Conservation (phyloP, 805 yeast genomes). For the Candida morakotiae region DNA sequence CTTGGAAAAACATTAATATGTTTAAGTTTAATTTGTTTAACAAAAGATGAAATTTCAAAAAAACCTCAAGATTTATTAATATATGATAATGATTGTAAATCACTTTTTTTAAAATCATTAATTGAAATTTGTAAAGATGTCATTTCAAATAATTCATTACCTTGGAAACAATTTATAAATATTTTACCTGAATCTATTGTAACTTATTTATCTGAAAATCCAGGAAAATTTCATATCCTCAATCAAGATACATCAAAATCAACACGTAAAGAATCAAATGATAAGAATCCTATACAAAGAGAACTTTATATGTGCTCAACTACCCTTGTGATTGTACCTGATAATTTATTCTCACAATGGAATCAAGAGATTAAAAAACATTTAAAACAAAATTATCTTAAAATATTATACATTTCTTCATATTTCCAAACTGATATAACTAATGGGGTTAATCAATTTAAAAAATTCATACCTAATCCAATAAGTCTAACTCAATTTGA, state of each 20-base stretch:
- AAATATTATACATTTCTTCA: slow-evolving; percentile 26
- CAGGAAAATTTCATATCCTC: slow-evolving; percentile 44
- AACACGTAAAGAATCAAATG: slow-evolving; percentile 11
- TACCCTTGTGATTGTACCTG: slow-evolving; percentile 62
- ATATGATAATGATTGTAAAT: not conserved
- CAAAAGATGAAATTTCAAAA: slow-evolving; percentile 48
- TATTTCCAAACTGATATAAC: slow-evolving; percentile 23
- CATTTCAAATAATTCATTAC: slow-evolving; percentile 46
- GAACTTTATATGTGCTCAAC: slow-evolving; percentile 45
- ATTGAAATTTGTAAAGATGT: slow-evolving; percentile 39
- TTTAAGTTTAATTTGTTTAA: slow-evolving; percentile 50
- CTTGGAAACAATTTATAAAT: slow-evolving; percentile 50
- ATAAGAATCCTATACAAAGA: slow-evolving; percentile 18
- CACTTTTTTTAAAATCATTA: slow-evolving; percentile 11
- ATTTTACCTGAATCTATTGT: slow-evolving; percentile 44
- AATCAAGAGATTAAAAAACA: slow-evolving; percentile 54
- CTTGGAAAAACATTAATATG: slow-evolving; percentile 62
- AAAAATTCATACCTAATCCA: slow-evolving; percentile 21
- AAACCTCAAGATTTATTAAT: slow-evolving; percentile 33
- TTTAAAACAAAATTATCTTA: slow-evolving; percentile 34
- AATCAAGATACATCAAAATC: slow-evolving; percentile 16
- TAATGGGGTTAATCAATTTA: slow-evolving; percentile 13
- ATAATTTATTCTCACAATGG: slow-evolving; percentile 68
- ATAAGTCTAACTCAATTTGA: slow-evolving; percentile 43
- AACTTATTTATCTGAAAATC: slow-evolving; percentile 26